These are phyloP conservation scores for Gossypium davidsonii DNA, from an alignment of 441 rosid genomes.

Conservation along the genomic window DNA sequence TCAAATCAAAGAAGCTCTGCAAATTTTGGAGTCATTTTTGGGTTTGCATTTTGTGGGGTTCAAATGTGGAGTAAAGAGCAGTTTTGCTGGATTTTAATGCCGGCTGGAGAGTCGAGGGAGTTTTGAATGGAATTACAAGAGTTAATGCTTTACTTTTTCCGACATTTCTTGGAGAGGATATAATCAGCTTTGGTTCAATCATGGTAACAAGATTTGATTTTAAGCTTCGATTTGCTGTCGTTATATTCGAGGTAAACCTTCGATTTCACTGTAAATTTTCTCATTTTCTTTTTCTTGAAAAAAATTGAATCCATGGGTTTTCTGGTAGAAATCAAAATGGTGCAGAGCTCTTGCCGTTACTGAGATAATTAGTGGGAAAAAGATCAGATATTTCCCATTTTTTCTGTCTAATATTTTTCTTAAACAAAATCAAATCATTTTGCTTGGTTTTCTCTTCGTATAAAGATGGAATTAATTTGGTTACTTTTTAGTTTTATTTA, in stretches of 20 bases:
- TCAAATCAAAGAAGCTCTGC: background rate
- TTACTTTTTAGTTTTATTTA: background rate
- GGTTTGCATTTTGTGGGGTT: background rate
- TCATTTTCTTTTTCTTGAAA: background rate
- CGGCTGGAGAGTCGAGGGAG: conserved; percentile 39
- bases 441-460: background rate
- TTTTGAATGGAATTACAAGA: conserved; percentile 63
- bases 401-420: background rate
- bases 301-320: conserved; percentile 1
- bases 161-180: conserved; percentile 58
- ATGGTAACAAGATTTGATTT: conserved; percentile 23
- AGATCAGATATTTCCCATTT: background rate
- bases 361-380: conserved; percentile 9
- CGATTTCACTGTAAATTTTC: background rate
- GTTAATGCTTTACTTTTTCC: conserved; percentile 20
- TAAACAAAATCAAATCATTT: background rate
- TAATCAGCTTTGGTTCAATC: conserved; percentile 33
- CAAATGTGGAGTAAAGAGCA: conserved; percentile 44
- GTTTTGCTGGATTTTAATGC: conserved; percentile 28
- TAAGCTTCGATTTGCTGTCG: conserved; percentile 48
- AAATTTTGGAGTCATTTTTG: background rate
- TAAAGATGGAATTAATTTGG: background rate
- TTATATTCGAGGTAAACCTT: conserved; percentile 43
- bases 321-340: background rate
- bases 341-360: background rate